Evolutionary conservation across 768 basidiomycete species (phyloP).

Genomic region (Lactarius psammicola): DNA sequence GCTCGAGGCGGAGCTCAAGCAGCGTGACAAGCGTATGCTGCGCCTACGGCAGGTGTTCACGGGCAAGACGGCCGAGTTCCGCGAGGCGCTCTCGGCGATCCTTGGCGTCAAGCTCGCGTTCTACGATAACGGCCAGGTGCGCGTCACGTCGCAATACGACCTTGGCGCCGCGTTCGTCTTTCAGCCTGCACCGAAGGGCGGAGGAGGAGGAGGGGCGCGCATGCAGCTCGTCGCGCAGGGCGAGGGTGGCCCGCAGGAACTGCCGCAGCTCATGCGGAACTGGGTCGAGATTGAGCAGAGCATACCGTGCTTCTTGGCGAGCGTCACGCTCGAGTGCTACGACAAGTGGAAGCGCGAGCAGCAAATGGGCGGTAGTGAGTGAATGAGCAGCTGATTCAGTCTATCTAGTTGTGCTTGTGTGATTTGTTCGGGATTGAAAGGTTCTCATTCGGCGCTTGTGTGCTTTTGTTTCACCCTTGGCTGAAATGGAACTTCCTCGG

Average conservation of each 20-base stretch:
- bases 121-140: slow-evolving; percentile 85
- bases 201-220: slow-evolving; percentile 37
- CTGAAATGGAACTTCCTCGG: too few relatives aligned
- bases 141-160: slow-evolving; percentile 89
- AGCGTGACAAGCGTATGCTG: slow-evolving; percentile 79
- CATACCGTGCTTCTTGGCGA: slow-evolving; percentile 86
- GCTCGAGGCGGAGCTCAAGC: slow-evolving; percentile 58
- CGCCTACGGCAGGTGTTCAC: slow-evolving; percentile 84
- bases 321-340: slow-evolving; percentile 84
- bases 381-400: background rate
- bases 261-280: slow-evolving; percentile 73
- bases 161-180: slow-evolving; percentile 86
- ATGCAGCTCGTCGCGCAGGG: slow-evolving; percentile 77
- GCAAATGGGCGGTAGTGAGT: slow-evolving; percentile 10
- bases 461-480: background rate
- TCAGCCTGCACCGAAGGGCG: slow-evolving; percentile 49
- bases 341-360: slow-evolving; percentile 59
- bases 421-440: background rate
- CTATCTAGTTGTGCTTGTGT: background rate
- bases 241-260: slow-evolving; percentile 70
- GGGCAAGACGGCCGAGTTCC: slow-evolving; percentile 86
- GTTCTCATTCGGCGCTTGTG: background rate
- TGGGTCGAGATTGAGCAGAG: slow-evolving; percentile 87
- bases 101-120: slow-evolving; percentile 91
- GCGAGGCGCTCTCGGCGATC: slow-evolving; percentile 85